A percentile compares a stretch with the other conserved stretches of the same genome.
These are phyloP conservation scores for Talaromyces stipitatus DNA, from an alignment of 495 filamentous ascomycete species.

Conservation along the genomic window DNA sequence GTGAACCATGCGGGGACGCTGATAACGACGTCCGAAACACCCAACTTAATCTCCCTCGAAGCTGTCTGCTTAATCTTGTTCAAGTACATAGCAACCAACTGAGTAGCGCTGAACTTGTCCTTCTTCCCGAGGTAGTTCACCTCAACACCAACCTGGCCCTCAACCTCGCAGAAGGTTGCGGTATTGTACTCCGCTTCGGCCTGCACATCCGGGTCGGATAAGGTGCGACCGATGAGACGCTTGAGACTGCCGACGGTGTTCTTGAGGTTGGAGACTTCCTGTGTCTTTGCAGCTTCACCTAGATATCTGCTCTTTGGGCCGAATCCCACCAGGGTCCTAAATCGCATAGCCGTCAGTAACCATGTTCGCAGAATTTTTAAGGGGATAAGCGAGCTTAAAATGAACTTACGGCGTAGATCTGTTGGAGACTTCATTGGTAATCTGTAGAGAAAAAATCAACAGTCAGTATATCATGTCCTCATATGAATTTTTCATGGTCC, in stretches of 20 bases:
- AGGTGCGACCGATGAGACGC: constrained; percentile 76
- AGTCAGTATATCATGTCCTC: neutral
- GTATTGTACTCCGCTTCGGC: constrained; percentile 88
- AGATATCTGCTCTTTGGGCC: constrained; percentile 87
- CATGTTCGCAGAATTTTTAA: neutral
- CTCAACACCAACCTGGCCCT: constrained; percentile 91
- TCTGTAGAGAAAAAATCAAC: constrained; percentile 47
- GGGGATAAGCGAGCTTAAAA: constrained; percentile 10
- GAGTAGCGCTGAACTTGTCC: constrained; percentile 83
- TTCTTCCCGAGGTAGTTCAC: constrained; percentile 92
- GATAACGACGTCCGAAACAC: constrained; percentile 91
- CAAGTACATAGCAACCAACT: constrained; percentile 90
- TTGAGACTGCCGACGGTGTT: constrained; percentile 93
- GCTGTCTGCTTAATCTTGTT: constrained; percentile 89
- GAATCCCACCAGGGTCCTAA: constrained; percentile 88
- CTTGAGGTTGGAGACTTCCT: constrained; percentile 98
- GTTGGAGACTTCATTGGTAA: constrained; percentile 99
- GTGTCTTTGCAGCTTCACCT: constrained; percentile 93
- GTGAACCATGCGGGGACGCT: constrained; percentile 97
- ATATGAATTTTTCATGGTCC: neutral
- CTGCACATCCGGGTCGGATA: constrained; percentile 85
- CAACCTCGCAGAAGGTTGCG: constrained; percentile 78
- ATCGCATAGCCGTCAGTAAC: constrained; percentile 24
- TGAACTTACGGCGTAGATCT: constrained; percentile 86
- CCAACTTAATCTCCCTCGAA: constrained; percentile 77